These are phyloP conservation scores for Albophoma yamanashiensis DNA, from an alignment of 2,329 filamentous ascomycete species.

Conservation along the genomic window DNA sequence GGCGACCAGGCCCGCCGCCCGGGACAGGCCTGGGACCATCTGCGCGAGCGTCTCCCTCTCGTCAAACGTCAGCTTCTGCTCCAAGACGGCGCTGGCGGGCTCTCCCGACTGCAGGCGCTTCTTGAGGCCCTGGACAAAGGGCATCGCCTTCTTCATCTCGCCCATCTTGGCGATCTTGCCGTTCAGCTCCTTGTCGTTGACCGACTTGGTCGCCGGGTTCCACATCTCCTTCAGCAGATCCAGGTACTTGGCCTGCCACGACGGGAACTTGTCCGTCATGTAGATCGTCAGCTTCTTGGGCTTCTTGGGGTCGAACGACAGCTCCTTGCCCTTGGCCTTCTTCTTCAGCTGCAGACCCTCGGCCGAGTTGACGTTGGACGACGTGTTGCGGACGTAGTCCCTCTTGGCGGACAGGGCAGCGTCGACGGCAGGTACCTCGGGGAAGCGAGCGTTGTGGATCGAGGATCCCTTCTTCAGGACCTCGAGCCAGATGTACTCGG, in stretches of 20 bases:
- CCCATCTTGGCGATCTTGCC: constrained; percentile 70
- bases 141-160: constrained; percentile 97
- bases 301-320: constrained; percentile 78
- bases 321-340: constrained; percentile 84
- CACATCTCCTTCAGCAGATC: constrained; percentile 66
- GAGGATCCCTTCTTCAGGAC: constrained; percentile 67
- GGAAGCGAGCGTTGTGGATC: constrained; percentile 60
- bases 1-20: constrained; percentile 56
- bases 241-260: constrained; percentile 88
- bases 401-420: constrained; percentile 64
- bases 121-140: constrained; percentile 84
- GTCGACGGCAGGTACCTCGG: constrained; percentile 51
- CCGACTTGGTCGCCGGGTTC: constrained; percentile 44
- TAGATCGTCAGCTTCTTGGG: constrained; percentile 87
- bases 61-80: constrained; percentile 78
- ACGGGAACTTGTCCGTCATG: constrained; percentile 67
- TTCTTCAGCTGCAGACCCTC: constrained; percentile 79
- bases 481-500: constrained; percentile 90
- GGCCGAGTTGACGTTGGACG: constrained; percentile 67
- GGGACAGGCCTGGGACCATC: constrained; percentile 72
- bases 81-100: constrained; percentile 57
- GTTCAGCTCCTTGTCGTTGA: constrained; percentile 74
- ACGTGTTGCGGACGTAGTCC: constrained; percentile 68
- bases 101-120: constrained; percentile 66
- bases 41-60: constrained; percentile 65